A percentile compares a stretch with the other conserved stretches of the same genome.
phyloP scores from a whole-genome alignment of 2,329 filamentous ascomycete genomes.

The Dissoconium aciculare region DNA sequence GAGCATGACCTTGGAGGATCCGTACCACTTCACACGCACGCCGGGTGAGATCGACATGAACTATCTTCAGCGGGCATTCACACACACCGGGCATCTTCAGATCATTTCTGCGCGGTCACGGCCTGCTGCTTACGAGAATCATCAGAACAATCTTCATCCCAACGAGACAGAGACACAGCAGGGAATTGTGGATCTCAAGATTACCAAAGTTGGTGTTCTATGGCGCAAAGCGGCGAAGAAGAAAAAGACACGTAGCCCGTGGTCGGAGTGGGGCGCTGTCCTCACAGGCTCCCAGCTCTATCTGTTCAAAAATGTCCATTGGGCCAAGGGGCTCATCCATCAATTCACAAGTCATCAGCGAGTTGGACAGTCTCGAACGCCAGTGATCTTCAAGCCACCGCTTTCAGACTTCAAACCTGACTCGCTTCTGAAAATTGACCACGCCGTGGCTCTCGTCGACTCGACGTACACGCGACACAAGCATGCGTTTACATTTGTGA shows the following conservation, averaged over 20 bases:
- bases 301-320: conserved; percentile 83
- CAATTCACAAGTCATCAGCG: conserved; percentile 76
- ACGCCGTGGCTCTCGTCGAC: conserved; percentile 78
- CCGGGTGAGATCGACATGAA: conserved; percentile 61
- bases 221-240: conserved; percentile 95
- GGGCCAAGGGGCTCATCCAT: conserved; percentile 80
- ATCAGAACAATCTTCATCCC: conserved; percentile 43
- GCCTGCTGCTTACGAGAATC: conserved; percentile 87
- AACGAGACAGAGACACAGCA: conserved; percentile 54
- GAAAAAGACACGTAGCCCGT: conserved; percentile 85
- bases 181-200: conserved; percentile 91
- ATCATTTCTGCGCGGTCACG: conserved; percentile 88
- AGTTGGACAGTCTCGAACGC: conserved; percentile 56
- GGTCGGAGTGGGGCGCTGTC: conserved; percentile 98
- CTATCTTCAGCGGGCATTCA: conserved; percentile 75
- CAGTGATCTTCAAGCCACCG: conserved; percentile 80
- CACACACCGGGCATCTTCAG: conserved; percentile 79
- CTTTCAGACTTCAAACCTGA: conserved; percentile 88
- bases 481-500: conserved; percentile 80
- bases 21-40: conserved; percentile 75
- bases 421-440: conserved; percentile 80
- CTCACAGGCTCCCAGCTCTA: conserved; percentile 94
- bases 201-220: conserved; percentile 85
- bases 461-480: conserved; percentile 87
- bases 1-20: conserved; percentile 82